These are phyloP conservation scores for Lentinula raphanica DNA, from an alignment of 768 basidiomycete species.

Conservation along the genomic window DNA sequence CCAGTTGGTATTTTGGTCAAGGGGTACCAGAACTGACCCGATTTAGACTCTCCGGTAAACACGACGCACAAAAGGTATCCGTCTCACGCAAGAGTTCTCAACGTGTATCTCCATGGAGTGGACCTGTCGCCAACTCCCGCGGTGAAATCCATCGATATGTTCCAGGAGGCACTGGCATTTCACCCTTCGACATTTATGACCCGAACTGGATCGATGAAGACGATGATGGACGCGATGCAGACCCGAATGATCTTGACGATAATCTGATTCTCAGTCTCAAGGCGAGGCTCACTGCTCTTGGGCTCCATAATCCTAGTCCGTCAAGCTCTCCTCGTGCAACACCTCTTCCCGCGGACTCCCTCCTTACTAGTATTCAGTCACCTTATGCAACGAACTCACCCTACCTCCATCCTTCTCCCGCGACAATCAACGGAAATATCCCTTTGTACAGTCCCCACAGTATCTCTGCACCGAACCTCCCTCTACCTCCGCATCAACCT, in stretches of 20 bases:
- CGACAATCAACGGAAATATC: background rate
- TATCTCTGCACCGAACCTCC: conserved; percentile 4
- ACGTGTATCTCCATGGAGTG: conserved; percentile 5
- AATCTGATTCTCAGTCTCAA: background rate
- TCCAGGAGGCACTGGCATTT: background rate
- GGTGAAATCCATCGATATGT: conserved; percentile 6
- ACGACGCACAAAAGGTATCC: background rate
- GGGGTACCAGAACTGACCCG: background rate
- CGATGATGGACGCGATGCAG: background rate
- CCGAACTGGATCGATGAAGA: background rate
- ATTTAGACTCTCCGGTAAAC: background rate
- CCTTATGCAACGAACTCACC: background rate
- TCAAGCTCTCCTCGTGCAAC: background rate
- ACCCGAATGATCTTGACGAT: background rate
- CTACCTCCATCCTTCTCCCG: conserved; percentile 1
- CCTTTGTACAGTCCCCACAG: conserved; percentile 3
- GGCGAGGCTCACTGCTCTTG: background rate
- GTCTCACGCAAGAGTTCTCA: conserved; percentile 1
- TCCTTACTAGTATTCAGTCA: background rate
- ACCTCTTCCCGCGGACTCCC: background rate
- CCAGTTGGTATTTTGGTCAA: background rate
- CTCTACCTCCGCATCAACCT: background rate
- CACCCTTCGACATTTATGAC: background rate
- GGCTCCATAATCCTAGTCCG: background rate
- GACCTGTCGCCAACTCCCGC: conserved; percentile 2